phyloP scores from a whole-genome alignment of 2,329 filamentous ascomycete genomes.

The Pseudogymnoascus sp. region DNA sequence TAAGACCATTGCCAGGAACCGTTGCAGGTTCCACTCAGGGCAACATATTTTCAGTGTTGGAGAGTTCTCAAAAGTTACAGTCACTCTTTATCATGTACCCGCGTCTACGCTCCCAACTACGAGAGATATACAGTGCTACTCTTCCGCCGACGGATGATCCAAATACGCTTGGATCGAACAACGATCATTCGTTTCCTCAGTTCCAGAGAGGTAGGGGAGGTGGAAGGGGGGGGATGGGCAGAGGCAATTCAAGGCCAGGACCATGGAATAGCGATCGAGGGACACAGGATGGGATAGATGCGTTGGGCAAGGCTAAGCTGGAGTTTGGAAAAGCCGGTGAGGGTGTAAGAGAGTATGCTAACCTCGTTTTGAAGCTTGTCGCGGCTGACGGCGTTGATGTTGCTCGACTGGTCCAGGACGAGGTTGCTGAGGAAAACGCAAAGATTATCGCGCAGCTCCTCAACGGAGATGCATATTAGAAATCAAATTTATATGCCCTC shows the following conservation, averaged over 20 bases:
- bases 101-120: slow-evolving; percentile 37
- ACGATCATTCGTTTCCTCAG: slow-evolving; percentile 11
- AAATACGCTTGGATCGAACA: slow-evolving; percentile 3
- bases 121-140: slow-evolving; percentile 41
- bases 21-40: slow-evolving; percentile 17
- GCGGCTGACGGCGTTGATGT: slow-evolving; percentile 27
- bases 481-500: neutral
- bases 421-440: slow-evolving; percentile 37
- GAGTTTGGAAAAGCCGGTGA: slow-evolving; percentile 47
- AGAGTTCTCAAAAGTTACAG: slow-evolving; percentile 40
- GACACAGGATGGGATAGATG: slow-evolving; percentile 45
- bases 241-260: slow-evolving; percentile 7
- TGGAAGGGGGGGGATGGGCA: neutral
- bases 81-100: slow-evolving; percentile 47
- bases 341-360: slow-evolving; percentile 51
- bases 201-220: slow-evolving; percentile 7
- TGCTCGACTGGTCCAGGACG: slow-evolving; percentile 34
- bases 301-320: slow-evolving; percentile 41
- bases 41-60: slow-evolving; percentile 44
- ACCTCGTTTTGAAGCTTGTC: slow-evolving; percentile 44
- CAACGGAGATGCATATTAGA: slow-evolving; percentile 30
- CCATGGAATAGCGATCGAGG: slow-evolving; percentile 51
- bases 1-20: slow-evolving; percentile 17
- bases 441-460: slow-evolving; percentile 42
- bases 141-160: slow-evolving; percentile 32